phyloP scores from a whole-genome alignment of 768 basidiomycete species.

The Tylopilus subfusipes region DNA sequence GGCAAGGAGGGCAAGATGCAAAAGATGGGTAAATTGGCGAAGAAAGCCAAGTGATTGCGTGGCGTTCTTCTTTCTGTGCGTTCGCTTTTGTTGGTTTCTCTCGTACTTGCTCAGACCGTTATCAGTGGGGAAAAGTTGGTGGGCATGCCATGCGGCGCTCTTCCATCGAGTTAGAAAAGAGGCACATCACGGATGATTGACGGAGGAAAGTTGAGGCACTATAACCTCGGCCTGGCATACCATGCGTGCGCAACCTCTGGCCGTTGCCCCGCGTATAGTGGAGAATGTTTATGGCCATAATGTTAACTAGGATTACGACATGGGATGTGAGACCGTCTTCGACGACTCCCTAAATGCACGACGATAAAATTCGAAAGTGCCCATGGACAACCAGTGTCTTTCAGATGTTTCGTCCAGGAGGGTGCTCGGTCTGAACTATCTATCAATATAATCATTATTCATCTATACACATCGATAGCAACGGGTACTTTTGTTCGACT shows the following conservation, averaged over 20 bases:
- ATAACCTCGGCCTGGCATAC: neutral
- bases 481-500: neutral
- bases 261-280: neutral
- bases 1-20: constrained; percentile 57
- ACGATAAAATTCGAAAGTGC: no score
- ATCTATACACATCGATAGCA: neutral
- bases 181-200: neutral
- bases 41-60: constrained; percentile 25
- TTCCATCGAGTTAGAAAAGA: neutral
- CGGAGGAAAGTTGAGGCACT: neutral
- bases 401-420: no score
- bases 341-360: no score
- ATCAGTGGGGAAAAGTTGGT: neutral
- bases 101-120: neutral
- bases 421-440: no score
- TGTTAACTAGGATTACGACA: neutral
- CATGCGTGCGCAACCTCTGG: neutral
- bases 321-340: no score
- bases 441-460: neutral
- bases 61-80: constrained; percentile 3
- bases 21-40: constrained; percentile 11
- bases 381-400: no score
- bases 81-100: neutral
- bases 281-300: neutral
- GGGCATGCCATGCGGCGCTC: neutral